These are phyloP conservation scores for Tulasnella sp. DNA, from an alignment of 768 basidiomycete species.

Conservation along the genomic window DNA sequence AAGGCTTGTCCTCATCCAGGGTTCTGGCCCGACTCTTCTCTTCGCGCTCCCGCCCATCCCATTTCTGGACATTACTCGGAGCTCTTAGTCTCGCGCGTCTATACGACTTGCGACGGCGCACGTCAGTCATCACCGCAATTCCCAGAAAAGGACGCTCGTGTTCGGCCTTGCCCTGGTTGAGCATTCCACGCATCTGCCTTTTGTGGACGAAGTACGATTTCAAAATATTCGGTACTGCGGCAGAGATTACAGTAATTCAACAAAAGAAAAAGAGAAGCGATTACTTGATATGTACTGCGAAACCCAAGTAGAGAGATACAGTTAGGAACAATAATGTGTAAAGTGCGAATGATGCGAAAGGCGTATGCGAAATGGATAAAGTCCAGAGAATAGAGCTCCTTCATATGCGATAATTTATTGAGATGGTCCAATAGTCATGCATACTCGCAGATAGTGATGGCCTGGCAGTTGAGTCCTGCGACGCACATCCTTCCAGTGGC, in stretches of 20 bases:
- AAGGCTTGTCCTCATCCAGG: background rate
- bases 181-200: background rate
- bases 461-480: background rate
- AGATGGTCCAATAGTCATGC: conserved; percentile 1
- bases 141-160: background rate
- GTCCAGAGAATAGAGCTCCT: background rate
- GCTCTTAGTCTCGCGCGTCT: background rate
- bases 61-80: background rate
- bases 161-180: background rate
- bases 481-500: conserved; percentile 4
- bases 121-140: background rate
- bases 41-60: background rate
- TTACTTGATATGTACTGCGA: background rate
- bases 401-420: background rate
- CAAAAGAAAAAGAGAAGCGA: background rate
- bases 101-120: background rate
- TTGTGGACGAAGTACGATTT: background rate
- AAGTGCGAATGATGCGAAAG: background rate
- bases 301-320: background rate
- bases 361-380: background rate
- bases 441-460: conserved; percentile 7
- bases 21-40: background rate
- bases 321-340: background rate
- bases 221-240: background rate
- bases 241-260: background rate